A percentile compares a stretch with the other conserved stretches of the same genome.
Conservation (phyloP, 148 eudicot species). For the Rheum nobile region DNA sequence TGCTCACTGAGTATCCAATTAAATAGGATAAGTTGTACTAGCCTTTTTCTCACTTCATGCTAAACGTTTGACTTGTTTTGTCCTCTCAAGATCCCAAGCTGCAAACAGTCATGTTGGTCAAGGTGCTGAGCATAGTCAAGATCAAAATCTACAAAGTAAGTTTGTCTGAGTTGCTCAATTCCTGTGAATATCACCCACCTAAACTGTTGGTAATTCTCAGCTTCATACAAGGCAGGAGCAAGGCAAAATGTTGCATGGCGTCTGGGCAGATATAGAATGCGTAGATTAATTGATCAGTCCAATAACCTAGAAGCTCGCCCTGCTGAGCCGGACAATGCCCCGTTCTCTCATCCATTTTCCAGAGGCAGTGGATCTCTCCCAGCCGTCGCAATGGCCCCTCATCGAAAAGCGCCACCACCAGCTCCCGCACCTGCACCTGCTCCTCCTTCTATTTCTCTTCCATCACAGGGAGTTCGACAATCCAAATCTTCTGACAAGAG, state of each 20-base stretch:
- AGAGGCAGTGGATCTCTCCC: constrained; percentile 87
- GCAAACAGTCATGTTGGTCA: constrained; percentile 6
- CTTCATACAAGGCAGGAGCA: constrained; percentile 20
- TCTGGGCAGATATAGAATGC: constrained; percentile 23
- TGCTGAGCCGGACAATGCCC: constrained; percentile 17
- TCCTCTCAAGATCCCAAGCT: constrained; percentile 33
- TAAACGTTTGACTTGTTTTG: neutral
- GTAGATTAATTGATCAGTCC: constrained; percentile 58
- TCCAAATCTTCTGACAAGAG: constrained; percentile 25
- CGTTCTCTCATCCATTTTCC: constrained; percentile 27
- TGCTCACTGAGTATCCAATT: neutral
- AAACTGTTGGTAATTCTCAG: constrained; percentile 20
- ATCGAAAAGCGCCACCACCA: constrained; percentile 8
- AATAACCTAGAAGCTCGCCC: constrained; percentile 58
- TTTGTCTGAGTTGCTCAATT: neutral
- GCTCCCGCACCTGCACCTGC: neutral
- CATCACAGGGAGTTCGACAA: constrained; percentile 11
- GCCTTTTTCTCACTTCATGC: neutral
- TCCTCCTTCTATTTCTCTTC: constrained; percentile 16
- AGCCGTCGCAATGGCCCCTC: constrained; percentile 33
- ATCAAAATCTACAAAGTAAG: constrained; percentile 46
- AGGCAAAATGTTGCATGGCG: constrained; percentile 10
- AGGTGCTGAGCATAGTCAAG: constrained; percentile 18
- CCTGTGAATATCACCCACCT: neutral
- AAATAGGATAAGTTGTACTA: neutral